Percentiles rank a stretch among this genome's conserved stretches.
Conservation (phyloP, 1,284 basidiomycete species). For the Trametes polyzona region DNA sequence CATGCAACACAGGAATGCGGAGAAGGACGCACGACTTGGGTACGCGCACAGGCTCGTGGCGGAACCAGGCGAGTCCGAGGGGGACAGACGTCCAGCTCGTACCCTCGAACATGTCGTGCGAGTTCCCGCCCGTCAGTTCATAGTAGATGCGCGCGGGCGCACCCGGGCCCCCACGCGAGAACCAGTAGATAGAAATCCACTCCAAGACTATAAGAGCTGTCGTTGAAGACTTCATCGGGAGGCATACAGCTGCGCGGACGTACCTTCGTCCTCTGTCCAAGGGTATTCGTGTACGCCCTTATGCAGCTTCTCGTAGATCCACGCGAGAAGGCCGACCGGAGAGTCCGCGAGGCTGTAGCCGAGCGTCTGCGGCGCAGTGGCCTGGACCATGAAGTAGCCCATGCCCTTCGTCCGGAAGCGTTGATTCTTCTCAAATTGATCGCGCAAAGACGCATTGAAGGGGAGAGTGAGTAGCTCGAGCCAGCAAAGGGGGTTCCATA, state of each 20-base stretch:
- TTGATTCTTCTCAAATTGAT: constrained; percentile 24
- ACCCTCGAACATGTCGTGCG: constrained; percentile 32
- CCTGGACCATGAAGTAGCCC: constrained; percentile 49
- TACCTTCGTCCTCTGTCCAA: constrained; percentile 56
- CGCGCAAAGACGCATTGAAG: constrained; percentile 28
- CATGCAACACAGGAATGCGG: no score
- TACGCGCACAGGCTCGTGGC: constrained; percentile 32
- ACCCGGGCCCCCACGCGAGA: constrained; percentile 43
- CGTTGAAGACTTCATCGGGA: background rate
- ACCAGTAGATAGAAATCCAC: constrained; percentile 47
- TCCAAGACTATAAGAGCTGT: constrained; percentile 33
- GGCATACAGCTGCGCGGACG: background rate
- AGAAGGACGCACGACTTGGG: constrained; percentile 29
- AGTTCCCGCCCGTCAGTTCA: background rate
- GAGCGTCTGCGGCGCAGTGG: constrained; percentile 59
- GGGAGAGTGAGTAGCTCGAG: constrained; percentile 30
- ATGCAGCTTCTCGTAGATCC: constrained; percentile 64
- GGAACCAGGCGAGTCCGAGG: constrained; percentile 39
- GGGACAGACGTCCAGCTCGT: constrained; percentile 30
- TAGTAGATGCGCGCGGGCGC: no score
- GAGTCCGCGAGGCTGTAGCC: constrained; percentile 61
- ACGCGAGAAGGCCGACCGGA: constrained; percentile 58
- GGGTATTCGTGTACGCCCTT: constrained; percentile 54
- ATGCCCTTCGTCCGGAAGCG: constrained; percentile 32
- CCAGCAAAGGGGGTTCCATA: constrained; percentile 32